Conservation (phyloP, 371 early-diverging fungal genomes). For the Apophysomyces elegans region DNA sequence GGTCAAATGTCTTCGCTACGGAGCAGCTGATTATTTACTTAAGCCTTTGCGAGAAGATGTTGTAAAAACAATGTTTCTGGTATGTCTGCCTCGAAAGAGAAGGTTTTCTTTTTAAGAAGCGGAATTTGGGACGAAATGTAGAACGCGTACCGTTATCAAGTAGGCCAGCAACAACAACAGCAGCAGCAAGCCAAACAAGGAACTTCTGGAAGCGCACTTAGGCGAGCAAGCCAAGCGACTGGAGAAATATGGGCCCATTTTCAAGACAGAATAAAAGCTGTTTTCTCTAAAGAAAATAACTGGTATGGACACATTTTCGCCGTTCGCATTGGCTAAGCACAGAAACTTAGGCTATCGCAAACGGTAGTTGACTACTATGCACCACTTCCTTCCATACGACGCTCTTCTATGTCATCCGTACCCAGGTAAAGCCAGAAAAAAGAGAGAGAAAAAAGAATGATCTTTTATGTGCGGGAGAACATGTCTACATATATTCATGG, state of each 20-base stretch:
- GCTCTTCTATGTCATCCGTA: conserved; percentile 14
- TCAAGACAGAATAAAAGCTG: conserved; percentile 40
- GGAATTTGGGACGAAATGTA: conserved; percentile 7
- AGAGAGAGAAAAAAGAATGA: no score
- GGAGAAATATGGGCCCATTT: conserved; percentile 32
- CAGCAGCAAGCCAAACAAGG: conserved; percentile 1
- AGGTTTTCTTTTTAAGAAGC: conserved; percentile 3
- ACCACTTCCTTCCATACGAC: conserved; percentile 14
- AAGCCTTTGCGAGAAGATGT: conserved; percentile 56
- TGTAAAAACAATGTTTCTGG: conserved; percentile 60
- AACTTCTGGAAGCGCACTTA: neutral
- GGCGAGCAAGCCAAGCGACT: conserved; percentile 23
- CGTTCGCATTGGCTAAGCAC: neutral
- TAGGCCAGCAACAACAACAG: neutral
- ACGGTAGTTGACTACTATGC: conserved; percentile 26
- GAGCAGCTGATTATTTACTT: conserved; percentile 61
- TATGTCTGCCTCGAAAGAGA: conserved; percentile 21
- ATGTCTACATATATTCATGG: no score
- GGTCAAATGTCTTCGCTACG: conserved; percentile 50
- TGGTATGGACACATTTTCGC: neutral
- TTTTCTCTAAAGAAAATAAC: conserved; percentile 37
- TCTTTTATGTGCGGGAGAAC: no score
- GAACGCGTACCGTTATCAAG: conserved; percentile 35
- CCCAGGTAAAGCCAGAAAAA: conserved; percentile 18
- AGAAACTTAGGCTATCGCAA: conserved; percentile 21